Evolutionary conservation across 2,329 filamentous ascomycete species (phyloP), one percentile per base, ranked within the genome.

Genomic region (Diaporthe sp.): DNA sequence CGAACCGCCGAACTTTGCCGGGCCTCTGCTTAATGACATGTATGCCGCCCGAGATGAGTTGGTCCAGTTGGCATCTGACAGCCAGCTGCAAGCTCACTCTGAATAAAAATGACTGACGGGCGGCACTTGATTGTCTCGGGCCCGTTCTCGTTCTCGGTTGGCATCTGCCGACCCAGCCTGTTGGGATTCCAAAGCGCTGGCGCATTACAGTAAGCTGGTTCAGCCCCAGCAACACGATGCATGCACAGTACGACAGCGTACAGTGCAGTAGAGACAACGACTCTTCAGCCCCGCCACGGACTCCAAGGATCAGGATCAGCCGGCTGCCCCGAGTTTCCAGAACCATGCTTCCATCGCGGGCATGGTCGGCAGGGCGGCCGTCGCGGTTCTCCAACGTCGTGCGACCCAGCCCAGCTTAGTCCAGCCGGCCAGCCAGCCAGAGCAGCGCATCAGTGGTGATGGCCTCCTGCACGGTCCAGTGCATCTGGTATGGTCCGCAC

Each of bases 1-100:
- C 53, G 53, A 72, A 58, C 69, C 69, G 31, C 69, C 69, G 69
- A 72, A 39, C 37, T 46, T 59, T 59, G 53, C 69, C 69, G 69
- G 69, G 55, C n/a, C 13, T 22, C 15, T 46, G 39, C 28, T 25
- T 22, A 25, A n/a, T 37, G 42, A 22, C 42, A 39, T 61, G n/a
- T 51, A 22, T 69, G 46, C 65, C 49, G 65, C 13, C 34, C 46
- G 65, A 42, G 65, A 19, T 17, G 22, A 12, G 44, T 12, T 68
- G 49, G 65, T 53, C 3, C 13, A 42, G 46, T n/a, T 72, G 69
- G 25, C 69, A 61, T 61, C 69, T 61, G 69, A 72, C 57, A 72
- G 57, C 42, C 69, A 72, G 44, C 37, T 57, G 34, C 9, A 25
- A 19, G 37, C 12, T n/a, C 39, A n/a, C 8, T 19, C 22, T n/a